phyloP scores from a whole-genome alignment of 192 early-diverging fungal genomes.

The Entomortierella beljakovae region DNA sequence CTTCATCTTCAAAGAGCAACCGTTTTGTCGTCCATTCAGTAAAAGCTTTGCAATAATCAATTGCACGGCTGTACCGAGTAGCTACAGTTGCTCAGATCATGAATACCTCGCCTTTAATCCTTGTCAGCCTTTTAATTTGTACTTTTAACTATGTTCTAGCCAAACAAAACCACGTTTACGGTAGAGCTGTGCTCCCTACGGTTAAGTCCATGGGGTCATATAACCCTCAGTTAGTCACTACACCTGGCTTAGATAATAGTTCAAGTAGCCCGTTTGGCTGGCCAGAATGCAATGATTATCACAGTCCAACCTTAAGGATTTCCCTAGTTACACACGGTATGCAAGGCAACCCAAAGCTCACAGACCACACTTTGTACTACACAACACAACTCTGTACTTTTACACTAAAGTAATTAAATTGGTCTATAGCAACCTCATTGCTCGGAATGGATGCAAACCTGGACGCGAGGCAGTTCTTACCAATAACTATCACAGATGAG shows the following conservation, averaged over 20 bases:
- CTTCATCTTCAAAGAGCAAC: background rate
- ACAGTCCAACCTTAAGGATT: background rate
- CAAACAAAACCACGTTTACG: background rate
- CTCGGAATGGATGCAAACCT: background rate
- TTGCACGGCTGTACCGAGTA: conserved; percentile 9
- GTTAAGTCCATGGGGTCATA: background rate
- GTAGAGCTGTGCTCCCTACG: background rate
- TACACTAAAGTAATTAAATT: background rate
- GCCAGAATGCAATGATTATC: conserved; percentile 10
- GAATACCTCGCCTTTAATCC: background rate
- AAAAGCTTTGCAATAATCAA: conserved; percentile 4
- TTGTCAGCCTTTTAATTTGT: background rate
- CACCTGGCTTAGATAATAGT: background rate
- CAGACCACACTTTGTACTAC: background rate
- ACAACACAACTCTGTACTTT: no score
- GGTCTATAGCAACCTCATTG: background rate
- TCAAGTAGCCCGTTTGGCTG: background rate
- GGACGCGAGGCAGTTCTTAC: conserved; percentile 14
- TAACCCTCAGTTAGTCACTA: background rate
- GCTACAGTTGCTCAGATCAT: background rate
- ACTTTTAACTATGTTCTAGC: background rate
- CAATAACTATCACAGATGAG: conserved; percentile 11
- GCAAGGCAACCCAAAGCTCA: background rate
- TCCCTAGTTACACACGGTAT: conserved; percentile 31
- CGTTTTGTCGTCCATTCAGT: background rate